phyloP scores from a whole-genome alignment of 345 rosid species.

The Aurinia saxatilis region DNA sequence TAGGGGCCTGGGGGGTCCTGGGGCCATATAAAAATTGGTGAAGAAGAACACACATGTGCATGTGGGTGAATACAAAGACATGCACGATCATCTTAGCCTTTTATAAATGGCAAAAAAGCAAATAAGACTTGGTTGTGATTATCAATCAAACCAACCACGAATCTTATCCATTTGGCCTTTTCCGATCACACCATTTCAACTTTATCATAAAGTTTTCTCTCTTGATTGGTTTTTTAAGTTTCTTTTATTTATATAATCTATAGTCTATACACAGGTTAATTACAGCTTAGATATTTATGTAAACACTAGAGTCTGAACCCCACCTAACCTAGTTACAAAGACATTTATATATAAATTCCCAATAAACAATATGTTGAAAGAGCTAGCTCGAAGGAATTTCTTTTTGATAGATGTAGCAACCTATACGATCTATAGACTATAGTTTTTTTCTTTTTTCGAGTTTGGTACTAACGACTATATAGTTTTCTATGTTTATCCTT shows the following conservation, averaged over 20 bases:
- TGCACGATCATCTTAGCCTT: conserved; percentile 29
- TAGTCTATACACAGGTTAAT: background rate
- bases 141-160: conserved; percentile 22
- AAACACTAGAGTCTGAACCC: background rate
- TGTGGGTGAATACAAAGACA: conserved; percentile 37
- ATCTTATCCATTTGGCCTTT: conserved; percentile 31
- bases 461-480: no score
- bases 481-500: no score
- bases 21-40: background rate
- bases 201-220: conserved; percentile 13
- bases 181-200: conserved; percentile 6
- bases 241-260: background rate
- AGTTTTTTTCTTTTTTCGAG: no score
- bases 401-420: no score
- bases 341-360: no score
- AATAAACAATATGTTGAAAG: background rate
- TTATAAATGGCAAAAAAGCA: conserved; percentile 7
- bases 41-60: conserved; percentile 27
- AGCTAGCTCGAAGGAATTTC: background rate
- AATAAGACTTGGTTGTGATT: conserved; percentile 20
- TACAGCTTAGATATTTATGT: background rate
- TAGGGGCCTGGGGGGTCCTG: background rate
- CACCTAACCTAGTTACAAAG: no score
- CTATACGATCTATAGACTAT: no score
- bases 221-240: background rate